Percentiles rank a stretch among this genome's conserved stretches.
Evolutionary conservation across 331 rosid species (phyloP).

Genomic region (Phaseolus coccineus): DNA sequence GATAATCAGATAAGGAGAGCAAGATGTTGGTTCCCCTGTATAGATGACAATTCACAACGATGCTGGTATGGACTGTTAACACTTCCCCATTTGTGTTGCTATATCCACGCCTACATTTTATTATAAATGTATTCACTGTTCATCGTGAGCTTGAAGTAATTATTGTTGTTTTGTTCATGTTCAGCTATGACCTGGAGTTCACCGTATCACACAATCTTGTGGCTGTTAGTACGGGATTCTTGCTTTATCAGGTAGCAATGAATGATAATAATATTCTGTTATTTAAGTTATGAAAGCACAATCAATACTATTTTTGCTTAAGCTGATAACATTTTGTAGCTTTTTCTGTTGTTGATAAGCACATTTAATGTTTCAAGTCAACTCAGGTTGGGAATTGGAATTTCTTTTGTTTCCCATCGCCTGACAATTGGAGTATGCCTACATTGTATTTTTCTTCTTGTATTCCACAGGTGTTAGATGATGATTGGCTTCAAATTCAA

Average conservation of each 20-base stretch:
- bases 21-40: constrained; percentile 97
- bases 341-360: neutral
- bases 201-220: constrained; percentile 86
- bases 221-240: constrained; percentile 91
- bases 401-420: neutral
- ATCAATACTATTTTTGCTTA: constrained; percentile 24
- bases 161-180: constrained; percentile 42
- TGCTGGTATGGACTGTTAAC: constrained; percentile 73
- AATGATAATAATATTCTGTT: constrained; percentile 17
- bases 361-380: neutral
- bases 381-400: constrained; percentile 11
- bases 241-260: constrained; percentile 86
- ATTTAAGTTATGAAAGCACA: constrained; percentile 38
- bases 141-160: constrained; percentile 32
- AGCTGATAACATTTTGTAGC: constrained; percentile 17
- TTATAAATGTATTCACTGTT: neutral
- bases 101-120: constrained; percentile 22
- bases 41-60: constrained; percentile 82
- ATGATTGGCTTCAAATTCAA: constrained; percentile 19
- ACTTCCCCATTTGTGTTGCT: constrained; percentile 2
- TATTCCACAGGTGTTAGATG: constrained; percentile 10
- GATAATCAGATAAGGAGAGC: constrained; percentile 94
- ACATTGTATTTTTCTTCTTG: neutral
- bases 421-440: neutral
- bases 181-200: constrained; percentile 97